phyloP scores from a whole-genome alignment of 1,284 basidiomycete species.

The Moesziomyces antarcticus region DNA sequence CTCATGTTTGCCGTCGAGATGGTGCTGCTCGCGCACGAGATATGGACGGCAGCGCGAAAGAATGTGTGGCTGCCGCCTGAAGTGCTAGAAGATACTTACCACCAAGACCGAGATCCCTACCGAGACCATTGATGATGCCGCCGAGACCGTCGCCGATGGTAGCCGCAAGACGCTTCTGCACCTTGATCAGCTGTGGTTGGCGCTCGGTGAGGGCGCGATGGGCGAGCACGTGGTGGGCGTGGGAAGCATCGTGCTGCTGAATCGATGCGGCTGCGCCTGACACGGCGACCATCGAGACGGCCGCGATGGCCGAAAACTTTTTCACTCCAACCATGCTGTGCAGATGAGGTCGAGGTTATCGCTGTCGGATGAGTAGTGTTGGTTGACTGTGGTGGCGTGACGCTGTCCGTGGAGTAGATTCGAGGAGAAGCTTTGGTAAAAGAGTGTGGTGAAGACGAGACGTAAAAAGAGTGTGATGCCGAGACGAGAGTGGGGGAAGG shows the following conservation, averaged over 20 bases:
- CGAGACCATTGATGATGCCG: constrained; percentile 28
- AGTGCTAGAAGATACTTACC: constrained; percentile 26
- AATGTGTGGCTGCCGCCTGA: neutral
- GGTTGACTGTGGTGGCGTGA: neutral
- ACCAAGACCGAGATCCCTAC: constrained; percentile 23
- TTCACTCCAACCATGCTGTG: constrained; percentile 29
- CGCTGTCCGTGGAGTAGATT: neutral
- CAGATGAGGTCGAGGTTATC: neutral
- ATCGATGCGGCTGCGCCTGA: constrained; percentile 28
- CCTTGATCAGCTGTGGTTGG: constrained; percentile 28
- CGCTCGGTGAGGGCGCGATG: constrained; percentile 27
- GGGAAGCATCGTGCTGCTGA: constrained; percentile 23
- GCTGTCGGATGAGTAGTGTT: neutral
- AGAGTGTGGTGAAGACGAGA: constrained; percentile 15
- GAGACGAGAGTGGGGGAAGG: constrained; percentile 3
- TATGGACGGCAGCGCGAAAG: neutral
- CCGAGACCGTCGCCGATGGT: constrained; percentile 21
- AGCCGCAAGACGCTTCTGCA: constrained; percentile 33
- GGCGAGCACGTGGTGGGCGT: constrained; percentile 19
- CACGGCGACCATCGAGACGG: constrained; percentile 29
- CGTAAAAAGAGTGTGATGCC: constrained; percentile 23
- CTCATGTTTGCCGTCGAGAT: neutral
- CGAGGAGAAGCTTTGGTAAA: constrained; percentile 4
- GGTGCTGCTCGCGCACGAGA: too few species aligned
- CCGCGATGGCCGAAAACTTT: constrained; percentile 32